Evolutionary conservation across 1,284 basidiomycete species (phyloP), one percentile per base, ranked within the genome.

Genomic region (Ganoderma lingzhi): DNA sequence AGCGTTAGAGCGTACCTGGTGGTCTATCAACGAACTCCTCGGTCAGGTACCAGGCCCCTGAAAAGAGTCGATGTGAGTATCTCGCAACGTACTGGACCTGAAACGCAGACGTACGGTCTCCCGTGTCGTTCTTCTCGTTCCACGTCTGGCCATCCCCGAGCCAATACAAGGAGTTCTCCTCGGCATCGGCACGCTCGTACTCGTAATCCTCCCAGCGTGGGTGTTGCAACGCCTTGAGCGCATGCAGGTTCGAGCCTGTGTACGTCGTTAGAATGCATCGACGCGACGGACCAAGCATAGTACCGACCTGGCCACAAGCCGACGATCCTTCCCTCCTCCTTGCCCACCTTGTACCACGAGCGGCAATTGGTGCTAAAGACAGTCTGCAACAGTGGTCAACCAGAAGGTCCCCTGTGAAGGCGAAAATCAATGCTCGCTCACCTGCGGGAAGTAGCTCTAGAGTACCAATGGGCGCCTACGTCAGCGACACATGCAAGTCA

Each of bases 181-280:
- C 76, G 2, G 75, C 80, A 61, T 87, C 85, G 3, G 86, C 76
- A 3, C 68, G 77, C 70, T 89, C 86, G 71, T 88, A 91, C 42
- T 84, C 82, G 73, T 82, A 91, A 73, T 91, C 90, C 71, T 91
- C 90, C 89, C 89, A 91, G 3, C 89, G 85, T 0, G 89, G 89
- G 75, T 88, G 74, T 45, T 80, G 78, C 19, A 91, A 76, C 0
- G 85, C 81, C 42, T 82, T 84, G 4, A 84, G 79, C 2, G 85
- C 86, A 65, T 89, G 88, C 15, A 89, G 78, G 62, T 83, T 81
- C 0, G 88, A 89, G 14, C 88, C 86, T 87, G 19, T 23, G 28
- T 19, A 5, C 42, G 32, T 30, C 15, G 15, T 17, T 0, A 23
- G 42, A 32, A n/a, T 10, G 5, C n/a, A 9, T 1, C n/a, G 28